phyloP scores from a whole-genome alignment of 2,329 filamentous ascomycete genomes.

The Clonostachys rosea region DNA sequence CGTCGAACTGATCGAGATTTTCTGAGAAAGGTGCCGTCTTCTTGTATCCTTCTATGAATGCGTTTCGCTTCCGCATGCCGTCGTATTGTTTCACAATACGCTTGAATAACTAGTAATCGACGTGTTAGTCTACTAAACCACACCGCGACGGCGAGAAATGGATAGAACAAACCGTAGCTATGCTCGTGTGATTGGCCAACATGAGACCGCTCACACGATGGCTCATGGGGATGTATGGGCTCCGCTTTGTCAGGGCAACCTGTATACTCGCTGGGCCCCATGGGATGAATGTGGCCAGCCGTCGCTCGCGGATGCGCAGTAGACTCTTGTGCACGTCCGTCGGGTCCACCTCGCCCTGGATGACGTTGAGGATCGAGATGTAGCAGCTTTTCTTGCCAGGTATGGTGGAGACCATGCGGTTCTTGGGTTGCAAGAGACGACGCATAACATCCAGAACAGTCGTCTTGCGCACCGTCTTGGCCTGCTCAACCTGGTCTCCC shows the following conservation, averaged over 20 bases:
- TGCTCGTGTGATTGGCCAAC: conserved; percentile 97
- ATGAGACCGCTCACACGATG: conserved; percentile 95
- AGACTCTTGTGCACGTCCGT: conserved; percentile 98
- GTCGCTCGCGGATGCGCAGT: conserved; percentile 88
- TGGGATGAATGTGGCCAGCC: conserved; percentile 93
- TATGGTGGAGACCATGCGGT: conserved; percentile 96
- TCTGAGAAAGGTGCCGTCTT: conserved; percentile 92
- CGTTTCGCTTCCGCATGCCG: conserved; percentile 90
- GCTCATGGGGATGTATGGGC: conserved; percentile 89
- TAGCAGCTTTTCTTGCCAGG: conserved; percentile 98
- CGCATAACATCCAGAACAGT: conserved; percentile 98
- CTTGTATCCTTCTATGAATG: conserved; percentile 94
- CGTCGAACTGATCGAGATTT: conserved; percentile 90
- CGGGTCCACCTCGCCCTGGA: conserved; percentile 96
- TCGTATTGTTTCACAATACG: conserved; percentile 91
- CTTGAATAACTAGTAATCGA: conserved; percentile 70
- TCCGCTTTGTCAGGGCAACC: conserved; percentile 93
- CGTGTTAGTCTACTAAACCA: not conserved
- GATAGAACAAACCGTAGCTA: conserved; percentile 65
- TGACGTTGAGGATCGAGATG: conserved; percentile 98
- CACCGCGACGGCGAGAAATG: not conserved
- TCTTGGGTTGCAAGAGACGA: conserved; percentile 91
- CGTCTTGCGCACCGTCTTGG: conserved; percentile 96
- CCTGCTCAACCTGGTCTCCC: conserved; percentile 91
- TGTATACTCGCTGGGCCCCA: conserved; percentile 98